Evolutionary conservation across 257 asterid genomes (phyloP), one percentile per base, ranked within the genome.

Genomic region (Solanum appendiculatum): DNA sequence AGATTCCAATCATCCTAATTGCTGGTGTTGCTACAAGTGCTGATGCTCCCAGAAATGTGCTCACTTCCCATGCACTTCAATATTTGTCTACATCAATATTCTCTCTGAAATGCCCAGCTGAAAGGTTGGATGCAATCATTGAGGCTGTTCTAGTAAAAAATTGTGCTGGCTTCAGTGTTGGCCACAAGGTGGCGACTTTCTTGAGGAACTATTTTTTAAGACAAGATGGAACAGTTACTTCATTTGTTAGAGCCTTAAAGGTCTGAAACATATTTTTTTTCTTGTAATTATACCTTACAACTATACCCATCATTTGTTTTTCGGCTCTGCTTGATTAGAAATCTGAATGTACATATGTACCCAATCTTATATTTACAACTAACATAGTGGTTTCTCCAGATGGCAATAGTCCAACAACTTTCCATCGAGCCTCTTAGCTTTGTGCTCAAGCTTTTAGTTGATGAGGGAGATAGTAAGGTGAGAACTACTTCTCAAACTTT

Each of bases 141-240:
- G 97, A 92, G 88, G 93, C 98, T 70, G 93, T 93, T 89, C 93
- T 97, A 85, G 90, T 97, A 44, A 93, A 91, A 90, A 86, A 85
- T 75, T 92, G 90, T 88, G 89, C 89, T 88, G 89, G 93, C 91
- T 92, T 97, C 88, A 92, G 92, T 73, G 80, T 97, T 86, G 98
- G 98, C 86, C 93, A 94, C 89, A 91, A 91, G 39, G 97, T 94
- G 88, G 93, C 94, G 51, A 77, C 86, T 78, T 95, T 94, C 91
- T 89, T 97, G 92, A 93, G 95, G 91, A 94, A 91, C 90, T 90
- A 93, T 95, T 97, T 97, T 91, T 60, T 93, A 88, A 92, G 93
- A 88, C 98, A 96, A 88, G 99, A 96, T 91, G 99, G 99, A 69
- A 97, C 99, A 46, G 91, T 96, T 74, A 92, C 96, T 81, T 93